Evolutionary conservation across 352 stramenopile genomes (phyloP), one percentile per base, ranked within the genome.

Genomic region (Phytophthora fragariae): DNA sequence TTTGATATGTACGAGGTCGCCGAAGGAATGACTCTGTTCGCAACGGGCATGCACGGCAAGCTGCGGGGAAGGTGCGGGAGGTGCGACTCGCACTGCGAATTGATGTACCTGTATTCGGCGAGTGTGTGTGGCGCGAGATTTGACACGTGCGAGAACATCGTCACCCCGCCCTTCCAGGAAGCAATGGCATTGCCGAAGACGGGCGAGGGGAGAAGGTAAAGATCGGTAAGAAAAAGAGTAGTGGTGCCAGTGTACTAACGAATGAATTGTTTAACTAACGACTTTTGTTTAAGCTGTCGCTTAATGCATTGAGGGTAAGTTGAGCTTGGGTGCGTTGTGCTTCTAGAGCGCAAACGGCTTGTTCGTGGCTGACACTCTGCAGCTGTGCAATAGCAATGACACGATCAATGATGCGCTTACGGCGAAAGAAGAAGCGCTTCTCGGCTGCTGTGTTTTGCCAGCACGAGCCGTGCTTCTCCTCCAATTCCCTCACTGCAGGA

Each of bases 241-340:
- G 37, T 6, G 37, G 0, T 17, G 37, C 5, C 37, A 46, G 0
- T 50, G 8, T 50, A 50, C 15, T 50, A 50, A 50, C 44, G 10
- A 24, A 50, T 50, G 1, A 15, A 21, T 9, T 24, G 14, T 24
- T 21, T 50, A 15, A 21, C 7, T 21, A 21, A 24, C 3, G 44
- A 11, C 1, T 12, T 50, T 21, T 3, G 15, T 65, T 53, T 17
- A 57, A 19, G n/a, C 59, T 65, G 50, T 57, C 46, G n/a, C 59
- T 65, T 29, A 57, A 50, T 31, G 59, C 59, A 24, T 65, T 65
- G 15, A 65, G 19, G n/a, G 44, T 65, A 46, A 57, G 31, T 21
- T 52, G 8, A 12, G 12, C 11, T 33, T 57, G 7, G n/a, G 46
- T 65, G 24, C 46, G 31, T 8, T 65, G 29, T 21, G 15, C 31